Percentiles rank a stretch among this genome's conserved stretches.
Evolutionary conservation across 163 green algal genomes (phyloP).

Genomic region (Scenedesmus sp.): DNA sequence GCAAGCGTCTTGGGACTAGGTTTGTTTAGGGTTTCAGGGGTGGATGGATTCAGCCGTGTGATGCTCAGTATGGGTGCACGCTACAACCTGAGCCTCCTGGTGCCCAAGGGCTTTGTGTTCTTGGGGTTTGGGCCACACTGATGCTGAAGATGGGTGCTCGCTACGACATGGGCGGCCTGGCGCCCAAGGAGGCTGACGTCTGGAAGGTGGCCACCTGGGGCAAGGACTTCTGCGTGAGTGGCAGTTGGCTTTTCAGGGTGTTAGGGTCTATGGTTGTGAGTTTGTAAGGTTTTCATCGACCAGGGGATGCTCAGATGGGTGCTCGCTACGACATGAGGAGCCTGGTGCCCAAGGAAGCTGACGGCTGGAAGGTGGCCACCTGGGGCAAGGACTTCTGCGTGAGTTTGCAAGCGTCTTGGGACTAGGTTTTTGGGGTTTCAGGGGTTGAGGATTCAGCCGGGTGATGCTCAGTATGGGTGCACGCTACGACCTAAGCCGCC

Average conservation of each 20-base stretch:
- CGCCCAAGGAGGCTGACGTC: conserved; percentile 37
- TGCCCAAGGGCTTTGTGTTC: background rate
- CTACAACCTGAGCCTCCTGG: conserved; percentile 49
- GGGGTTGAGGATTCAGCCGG: conserved; percentile 18
- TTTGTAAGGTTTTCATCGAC: background rate
- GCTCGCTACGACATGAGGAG: conserved; percentile 51
- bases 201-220: conserved; percentile 41
- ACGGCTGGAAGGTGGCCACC: conserved; percentile 46
- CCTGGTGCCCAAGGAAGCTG: conserved; percentile 41
- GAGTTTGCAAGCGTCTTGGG: background rate
- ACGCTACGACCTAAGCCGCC: conserved; percentile 46
- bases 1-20: too few relatives aligned
- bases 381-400: conserved; percentile 42
- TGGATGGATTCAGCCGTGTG: background rate
- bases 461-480: conserved; percentile 37
- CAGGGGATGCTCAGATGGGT: conserved; percentile 11
- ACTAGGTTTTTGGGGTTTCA: conserved; percentile 45
- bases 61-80: conserved; percentile 35
- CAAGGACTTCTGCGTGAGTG: conserved; percentile 36
- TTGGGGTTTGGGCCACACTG: background rate
- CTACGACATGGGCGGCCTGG: conserved; percentile 51
- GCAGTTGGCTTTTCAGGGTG: background rate
- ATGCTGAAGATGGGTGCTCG: conserved; percentile 23
- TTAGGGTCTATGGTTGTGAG: background rate
- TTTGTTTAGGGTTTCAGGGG: conserved; percentile 54